Conservation (phyloP, 768 basidiomycete species). For the Russula ochroleuca region DNA sequence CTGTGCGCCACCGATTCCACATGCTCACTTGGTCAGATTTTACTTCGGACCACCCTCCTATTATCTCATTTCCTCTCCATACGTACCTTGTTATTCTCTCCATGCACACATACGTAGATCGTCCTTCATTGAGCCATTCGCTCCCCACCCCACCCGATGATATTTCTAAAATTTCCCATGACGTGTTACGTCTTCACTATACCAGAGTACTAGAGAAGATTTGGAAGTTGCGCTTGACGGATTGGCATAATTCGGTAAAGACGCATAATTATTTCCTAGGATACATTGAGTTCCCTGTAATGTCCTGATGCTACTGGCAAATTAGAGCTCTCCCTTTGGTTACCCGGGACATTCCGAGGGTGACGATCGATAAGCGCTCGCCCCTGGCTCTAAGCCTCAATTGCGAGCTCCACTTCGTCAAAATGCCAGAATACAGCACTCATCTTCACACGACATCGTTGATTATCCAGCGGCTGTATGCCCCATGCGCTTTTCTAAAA, state of each 20-base stretch:
- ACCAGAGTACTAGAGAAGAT: constrained; percentile 4
- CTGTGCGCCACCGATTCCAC: not conserved
- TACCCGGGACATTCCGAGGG: not conserved
- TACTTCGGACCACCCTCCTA: not conserved
- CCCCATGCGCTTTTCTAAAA: not conserved
- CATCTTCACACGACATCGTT: not conserved
- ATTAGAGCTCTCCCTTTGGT: not conserved
- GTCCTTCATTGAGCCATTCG: not conserved
- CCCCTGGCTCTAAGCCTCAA: not conserved
- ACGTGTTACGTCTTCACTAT: constrained; percentile 3
- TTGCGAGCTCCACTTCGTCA: not conserved
- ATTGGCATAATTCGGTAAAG: not conserved
- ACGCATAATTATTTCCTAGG: constrained; percentile 14
- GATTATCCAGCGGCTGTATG: not conserved
- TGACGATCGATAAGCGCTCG: not conserved
- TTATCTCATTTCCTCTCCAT: not conserved
- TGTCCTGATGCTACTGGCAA: not conserved
- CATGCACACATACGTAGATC: constrained; percentile 8
- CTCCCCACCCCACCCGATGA: not conserved
- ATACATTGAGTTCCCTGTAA: constrained; percentile 3
- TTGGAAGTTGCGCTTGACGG: not conserved
- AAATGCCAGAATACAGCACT: not conserved
- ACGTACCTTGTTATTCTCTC: not conserved
- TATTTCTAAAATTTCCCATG: constrained; percentile 2
- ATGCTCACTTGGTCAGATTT: not conserved